phyloP scores from a whole-genome alignment of 257 asterid genomes.

The Fraxinus americana region DNA sequence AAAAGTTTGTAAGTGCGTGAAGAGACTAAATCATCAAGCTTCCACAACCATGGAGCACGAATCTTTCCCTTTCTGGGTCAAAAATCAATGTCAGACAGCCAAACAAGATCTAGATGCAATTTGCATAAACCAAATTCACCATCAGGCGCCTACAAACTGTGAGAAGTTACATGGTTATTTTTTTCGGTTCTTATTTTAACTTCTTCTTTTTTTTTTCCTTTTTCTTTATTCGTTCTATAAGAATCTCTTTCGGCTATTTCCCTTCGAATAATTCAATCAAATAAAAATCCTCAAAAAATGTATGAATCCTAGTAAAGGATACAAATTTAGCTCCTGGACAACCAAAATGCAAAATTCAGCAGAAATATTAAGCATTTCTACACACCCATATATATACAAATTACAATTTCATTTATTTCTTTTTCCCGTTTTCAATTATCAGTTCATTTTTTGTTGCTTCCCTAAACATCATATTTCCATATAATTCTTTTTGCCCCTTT shows the following conservation, averaged over 20 bases:
- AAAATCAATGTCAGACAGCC: slow-evolving; percentile 11
- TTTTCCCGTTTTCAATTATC: not conserved
- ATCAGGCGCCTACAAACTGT: not conserved
- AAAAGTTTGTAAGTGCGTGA: slow-evolving; percentile 25
- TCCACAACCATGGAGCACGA: slow-evolving; percentile 24
- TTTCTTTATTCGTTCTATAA: not conserved
- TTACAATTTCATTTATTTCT: not conserved
- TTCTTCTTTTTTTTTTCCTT: not conserved
- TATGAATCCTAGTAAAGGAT: not conserved
- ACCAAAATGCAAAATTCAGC: not conserved
- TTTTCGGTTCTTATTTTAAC: no score
- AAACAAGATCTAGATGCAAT: not conserved
- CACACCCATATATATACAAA: slow-evolving; percentile 6
- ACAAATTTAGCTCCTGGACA: not conserved
- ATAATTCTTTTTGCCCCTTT: not conserved
- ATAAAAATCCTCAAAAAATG: not conserved
- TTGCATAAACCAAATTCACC: not conserved
- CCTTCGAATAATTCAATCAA: not conserved
- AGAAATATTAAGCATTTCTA: not conserved
- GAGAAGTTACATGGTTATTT: not conserved
- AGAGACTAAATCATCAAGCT: slow-evolving; percentile 31
- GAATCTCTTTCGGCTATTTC: not conserved
- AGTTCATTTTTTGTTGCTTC: slow-evolving; percentile 18
- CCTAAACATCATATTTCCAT: not conserved
- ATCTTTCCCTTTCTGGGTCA: not conserved